These are phyloP conservation scores for Backusella liffmaniae DNA, from an alignment of 192 early-diverging fungal genomes.

Conservation along the genomic window DNA sequence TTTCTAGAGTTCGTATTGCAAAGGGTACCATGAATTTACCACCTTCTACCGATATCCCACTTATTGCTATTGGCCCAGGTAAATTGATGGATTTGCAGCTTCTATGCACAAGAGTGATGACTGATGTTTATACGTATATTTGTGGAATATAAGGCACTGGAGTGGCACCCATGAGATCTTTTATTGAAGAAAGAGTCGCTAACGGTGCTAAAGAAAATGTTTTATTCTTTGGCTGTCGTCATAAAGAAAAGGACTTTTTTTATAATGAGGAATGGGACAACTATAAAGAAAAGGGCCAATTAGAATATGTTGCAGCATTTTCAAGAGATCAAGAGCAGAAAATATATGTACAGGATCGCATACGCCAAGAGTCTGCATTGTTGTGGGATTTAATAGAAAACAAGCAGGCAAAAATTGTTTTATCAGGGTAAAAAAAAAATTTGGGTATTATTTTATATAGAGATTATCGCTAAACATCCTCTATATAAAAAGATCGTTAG, in stretches of 20 bases:
- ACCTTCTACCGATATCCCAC: conserved; percentile 46
- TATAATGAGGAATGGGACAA: conserved; percentile 67
- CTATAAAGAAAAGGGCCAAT: conserved; percentile 42
- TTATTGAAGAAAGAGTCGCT: conserved; percentile 58
- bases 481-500: conserved; percentile 52
- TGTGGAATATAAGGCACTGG: conserved; percentile 64
- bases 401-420: conserved; percentile 56
- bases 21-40: conserved; percentile 71
- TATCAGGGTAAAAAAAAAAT: conserved; percentile 62
- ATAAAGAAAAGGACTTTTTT: conserved; percentile 68
- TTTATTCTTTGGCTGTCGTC: conserved; percentile 86
- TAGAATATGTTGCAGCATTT: conserved; percentile 76
- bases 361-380: conserved; percentile 52
- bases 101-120: not conserved
- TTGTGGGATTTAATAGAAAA: conserved; percentile 67
- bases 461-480: not conserved
- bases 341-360: conserved; percentile 78
- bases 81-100: conserved; percentile 5
- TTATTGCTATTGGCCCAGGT: conserved; percentile 85
- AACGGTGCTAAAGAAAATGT: conserved; percentile 59
- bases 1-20: conserved; percentile 49
- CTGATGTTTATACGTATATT: not conserved
- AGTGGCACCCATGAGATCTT: conserved; percentile 87
- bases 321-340: conserved; percentile 86
- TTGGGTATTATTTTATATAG: no score